Base-by-base conservation (phyloP, 495 filamentous ascomycete genomes). In the Glonium stellatum region DNA sequence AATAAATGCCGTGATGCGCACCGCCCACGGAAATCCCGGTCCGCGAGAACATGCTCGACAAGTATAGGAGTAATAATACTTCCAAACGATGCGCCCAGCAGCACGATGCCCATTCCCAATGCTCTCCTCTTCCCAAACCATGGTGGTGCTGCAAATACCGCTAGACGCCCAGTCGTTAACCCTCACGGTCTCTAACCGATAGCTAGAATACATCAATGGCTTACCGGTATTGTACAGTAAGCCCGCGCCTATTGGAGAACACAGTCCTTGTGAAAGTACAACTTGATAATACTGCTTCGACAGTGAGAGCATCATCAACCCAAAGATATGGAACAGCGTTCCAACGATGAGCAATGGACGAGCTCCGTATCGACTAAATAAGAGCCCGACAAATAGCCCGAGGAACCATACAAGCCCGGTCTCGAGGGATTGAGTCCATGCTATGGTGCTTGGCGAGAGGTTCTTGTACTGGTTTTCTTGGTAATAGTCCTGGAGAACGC, bases 351-450 rank as follows among this genome's bases (percentile, higher is more conserved):
- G 72, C 22, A 90, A 75, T 65, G 76, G 87, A 42, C 79, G 77
- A 8, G 90, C 87, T 1, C 88, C 88, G 57, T 87, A 84, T 60
- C 80, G 84, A 67, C 95, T 90, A 64, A 85, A 91, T 13, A 90
- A 60, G 37, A 83, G 84, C 1, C 88, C 88, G 44, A 82, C 73
- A 37, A 88, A 73, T 35, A 84, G 77, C 13, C 86, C 85, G 59
- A 72, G 47, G 11, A 66, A 70, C 64, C 87, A 84, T 71, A 81
- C 81, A 57, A 80, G 71, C 61, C 82, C 82, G 5, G 73, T 70
- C 60, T 77, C 60, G 9, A 80, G 44, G 9, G 76, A 77, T 11
- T 78, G 72, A 59, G 86, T 84, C 84, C 84, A 87, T 15, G 77
- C 73, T 10, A 86, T 71, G 1, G 73, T 77, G 36, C 36, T 39